Evolutionary conservation across 2,329 filamentous ascomycete genomes (phyloP), one percentile per base, ranked within the genome.

Genomic region (Claviceps sp.): DNA sequence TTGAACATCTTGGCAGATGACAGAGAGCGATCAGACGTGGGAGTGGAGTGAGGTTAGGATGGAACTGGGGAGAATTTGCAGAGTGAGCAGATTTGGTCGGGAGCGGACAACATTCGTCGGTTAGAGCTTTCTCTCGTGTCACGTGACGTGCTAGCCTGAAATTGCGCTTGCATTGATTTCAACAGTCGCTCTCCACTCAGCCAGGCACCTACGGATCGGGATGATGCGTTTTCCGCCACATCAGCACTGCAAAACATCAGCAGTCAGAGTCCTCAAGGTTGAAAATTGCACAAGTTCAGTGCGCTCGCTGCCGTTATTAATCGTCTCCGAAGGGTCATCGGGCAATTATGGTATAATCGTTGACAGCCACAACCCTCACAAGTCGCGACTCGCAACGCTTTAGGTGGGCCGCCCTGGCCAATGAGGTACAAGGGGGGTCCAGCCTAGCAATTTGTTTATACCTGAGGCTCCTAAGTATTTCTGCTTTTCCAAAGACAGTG

Each of bases 1-100:
- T 86, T 86, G 76, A 87, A 84, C 84, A 88, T 88, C 81, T 78
- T 86, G 77, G 72, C 72, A 76, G 80, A 82, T 81, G 77, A 77
- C 73, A 73, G 74, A 79, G 77, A 79, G 78, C 77, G 75, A 75
- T 77, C 72, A 69, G 69, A 71, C 70, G 78, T 75, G 70, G 67
- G 73, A 72, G 75, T 74, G 76, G 74, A 77, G 74, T 74, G 71
- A 71, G 71, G 73, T 75, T 72, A 65, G 69, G 69, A 69, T 67
- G 68, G 67, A 66, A 62, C 66, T 70, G 69, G 68, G 67, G 67
- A 72, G 70, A 72, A 71, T 71, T 71, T 70, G 67, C 66, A 67
- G 67, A 68, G 62, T 70, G 69, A 72, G 70, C 69, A 72, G 69
- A 70, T 71, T 71, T 72, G 69, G 68, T 69, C 65, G 67, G 67